A percentile compares a stretch with the other conserved stretches of the same genome.
Evolutionary conservation across 441 rosid genomes (phyloP).

Genomic region (Flueggea neowawraea): DNA sequence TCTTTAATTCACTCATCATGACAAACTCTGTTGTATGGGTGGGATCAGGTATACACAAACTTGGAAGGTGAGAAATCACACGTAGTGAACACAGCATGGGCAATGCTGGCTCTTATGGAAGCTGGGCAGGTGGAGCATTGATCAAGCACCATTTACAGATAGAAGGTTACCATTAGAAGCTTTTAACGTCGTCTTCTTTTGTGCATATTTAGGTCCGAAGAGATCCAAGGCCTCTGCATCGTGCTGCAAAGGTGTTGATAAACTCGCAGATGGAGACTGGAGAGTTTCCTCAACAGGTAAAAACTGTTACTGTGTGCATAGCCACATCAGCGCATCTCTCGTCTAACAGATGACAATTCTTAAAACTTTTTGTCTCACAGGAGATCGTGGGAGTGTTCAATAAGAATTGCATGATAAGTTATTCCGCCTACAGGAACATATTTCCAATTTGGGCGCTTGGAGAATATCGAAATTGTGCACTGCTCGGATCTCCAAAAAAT

Average conservation of each 20-base stretch:
- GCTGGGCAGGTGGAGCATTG: conserved; percentile 37
- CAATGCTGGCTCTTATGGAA: conserved; percentile 33
- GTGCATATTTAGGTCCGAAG: conserved; percentile 27
- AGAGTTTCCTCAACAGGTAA: conserved; percentile 76
- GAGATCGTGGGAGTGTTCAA: neutral
- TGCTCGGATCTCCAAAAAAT: neutral
- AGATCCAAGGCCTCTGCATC: conserved; percentile 50
- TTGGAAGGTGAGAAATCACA: conserved; percentile 17
- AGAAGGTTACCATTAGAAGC: neutral
- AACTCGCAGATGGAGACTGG: conserved; percentile 54
- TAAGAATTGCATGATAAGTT: neutral
- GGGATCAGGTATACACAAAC: conserved; percentile 40
- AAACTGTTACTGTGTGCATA: conserved; percentile 2
- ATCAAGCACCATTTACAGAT: neutral
- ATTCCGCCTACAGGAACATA: neutral
- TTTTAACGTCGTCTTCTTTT: neutral
- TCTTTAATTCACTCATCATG: too few species aligned
- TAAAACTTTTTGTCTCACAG: neutral
- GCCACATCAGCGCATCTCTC: neutral
- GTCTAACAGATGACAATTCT: neutral
- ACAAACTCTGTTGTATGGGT: neutral
- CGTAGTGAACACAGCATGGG: conserved; percentile 32
- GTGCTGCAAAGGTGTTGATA: conserved; percentile 44
- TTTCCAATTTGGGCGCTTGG: neutral
- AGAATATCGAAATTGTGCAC: neutral